These are phyloP conservation scores for Didymella keratinophila DNA, from an alignment of 2,329 filamentous ascomycete genomes.

Conservation along the genomic window DNA sequence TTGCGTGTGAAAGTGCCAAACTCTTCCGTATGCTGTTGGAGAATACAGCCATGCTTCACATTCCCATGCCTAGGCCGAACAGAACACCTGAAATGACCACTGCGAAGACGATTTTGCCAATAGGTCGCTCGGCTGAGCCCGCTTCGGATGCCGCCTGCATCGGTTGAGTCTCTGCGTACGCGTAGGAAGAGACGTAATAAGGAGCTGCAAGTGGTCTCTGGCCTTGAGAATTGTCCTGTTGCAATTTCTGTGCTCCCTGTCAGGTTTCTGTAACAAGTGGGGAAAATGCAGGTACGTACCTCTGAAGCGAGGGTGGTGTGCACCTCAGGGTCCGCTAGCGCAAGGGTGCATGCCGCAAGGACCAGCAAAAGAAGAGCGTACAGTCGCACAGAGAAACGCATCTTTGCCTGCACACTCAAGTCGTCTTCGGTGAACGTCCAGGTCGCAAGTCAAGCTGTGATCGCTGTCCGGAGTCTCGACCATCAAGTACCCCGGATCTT, in stretches of 20 bases:
- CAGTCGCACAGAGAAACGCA: constrained; percentile 1
- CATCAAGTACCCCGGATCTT: constrained; percentile 22
- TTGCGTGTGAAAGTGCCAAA: no score
- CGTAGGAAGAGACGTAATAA: background rate
- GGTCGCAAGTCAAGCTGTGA: background rate
- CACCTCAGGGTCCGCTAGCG: constrained; percentile 6
- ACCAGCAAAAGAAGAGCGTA: background rate
- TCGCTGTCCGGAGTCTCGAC: constrained; percentile 1
- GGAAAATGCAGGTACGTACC: constrained; percentile 1
- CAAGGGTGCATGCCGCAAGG: constrained; percentile 5
- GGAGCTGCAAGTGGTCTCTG: constrained; percentile 5
- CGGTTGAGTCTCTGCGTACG: background rate
- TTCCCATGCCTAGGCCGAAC: constrained; percentile 20
- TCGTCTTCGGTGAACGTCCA: background rate
- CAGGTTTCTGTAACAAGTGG: background rate
- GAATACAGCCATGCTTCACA: no score
- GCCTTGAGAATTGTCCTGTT: background rate
- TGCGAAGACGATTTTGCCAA: constrained; percentile 15
- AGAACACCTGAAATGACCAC: constrained; percentile 14
- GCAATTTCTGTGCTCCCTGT: background rate
- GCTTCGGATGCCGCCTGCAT: constrained; percentile 23
- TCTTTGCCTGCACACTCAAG: background rate
- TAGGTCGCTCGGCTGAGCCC: constrained; percentile 11
- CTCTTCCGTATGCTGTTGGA: no score
- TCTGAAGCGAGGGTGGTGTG: constrained; percentile 1